Evolutionary conservation across 1,284 basidiomycete genomes (phyloP), one percentile per base, ranked within the genome.

Genomic region (Irpex sp.): DNA sequence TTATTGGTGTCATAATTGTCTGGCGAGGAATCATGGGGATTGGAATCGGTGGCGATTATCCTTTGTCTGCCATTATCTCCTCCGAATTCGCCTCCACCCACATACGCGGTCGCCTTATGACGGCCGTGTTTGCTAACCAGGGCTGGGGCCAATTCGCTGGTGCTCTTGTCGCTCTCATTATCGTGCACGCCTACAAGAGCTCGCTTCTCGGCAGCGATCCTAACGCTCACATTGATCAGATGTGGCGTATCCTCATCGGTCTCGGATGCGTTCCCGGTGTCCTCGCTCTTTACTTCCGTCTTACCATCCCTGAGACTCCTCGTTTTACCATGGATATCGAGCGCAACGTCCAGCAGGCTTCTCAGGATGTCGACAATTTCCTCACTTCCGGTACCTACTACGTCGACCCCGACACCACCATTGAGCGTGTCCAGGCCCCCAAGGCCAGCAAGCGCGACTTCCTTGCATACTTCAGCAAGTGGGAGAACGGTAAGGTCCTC

Each of bases 271-370:
- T 92, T 39, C 90, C 90, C 4, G 88, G 82, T 61, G 78, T 79
- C 36, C 72, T 88, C 58, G 89, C 89, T 5, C 82, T 92, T 51
- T 92, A 90, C 77, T 90, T 89, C 82, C 89, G 90, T 68, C 81
- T 92, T 15, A 90, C 88, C 21, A 89, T 92, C 65, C 88, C 89
- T 5, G 89, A 92, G 74, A 90, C 89, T 0, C 86, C 92, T 43
- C 90, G 93, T 68, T 96, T 92, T 82, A 95, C 92, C 63, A 92
- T 95, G 87, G 93, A 94, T 77, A 85, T 95, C 68, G 91, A 94
- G 77, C 87, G 91, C 64, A 92, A 94, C 76, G 82, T 94, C 65
- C 79, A 84, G 69, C 88, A 90, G 71, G 91, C 91, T 8, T 70
- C 84, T 11, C 77, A 82, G 60, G 90, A 93, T 72, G 88, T 90